A percentile compares a stretch with the other conserved stretches of the same genome.
phyloP scores from a whole-genome alignment of 1,284 basidiomycete genomes.

The Moesziomyces antarcticus region DNA sequence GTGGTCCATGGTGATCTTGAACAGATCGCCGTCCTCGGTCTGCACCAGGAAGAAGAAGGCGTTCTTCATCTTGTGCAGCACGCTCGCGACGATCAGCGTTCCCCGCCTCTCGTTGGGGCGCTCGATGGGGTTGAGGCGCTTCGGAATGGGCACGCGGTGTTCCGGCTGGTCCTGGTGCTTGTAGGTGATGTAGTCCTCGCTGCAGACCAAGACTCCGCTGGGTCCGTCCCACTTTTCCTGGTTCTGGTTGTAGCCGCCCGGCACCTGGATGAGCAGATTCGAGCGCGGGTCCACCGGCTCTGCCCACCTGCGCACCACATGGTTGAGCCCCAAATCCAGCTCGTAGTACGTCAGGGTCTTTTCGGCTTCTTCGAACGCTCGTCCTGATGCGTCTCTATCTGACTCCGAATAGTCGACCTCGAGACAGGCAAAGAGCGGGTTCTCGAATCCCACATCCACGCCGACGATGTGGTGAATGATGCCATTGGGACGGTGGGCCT shows the following conservation, averaged over 20 bases:
- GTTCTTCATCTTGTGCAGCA: conserved; percentile 66
- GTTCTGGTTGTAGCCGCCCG: conserved; percentile 65
- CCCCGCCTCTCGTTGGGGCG: conserved; percentile 48
- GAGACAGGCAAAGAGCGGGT: conserved; percentile 65
- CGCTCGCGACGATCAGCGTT: conserved; percentile 61
- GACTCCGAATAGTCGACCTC: conserved; percentile 66
- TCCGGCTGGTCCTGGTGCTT: conserved; percentile 62
- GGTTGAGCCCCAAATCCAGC: conserved; percentile 67
- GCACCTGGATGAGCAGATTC: conserved; percentile 63
- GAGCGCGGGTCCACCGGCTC: conserved; percentile 60
- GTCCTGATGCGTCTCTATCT: conserved; percentile 63
- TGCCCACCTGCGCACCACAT: conserved; percentile 66
- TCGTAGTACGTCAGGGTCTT: conserved; percentile 67
- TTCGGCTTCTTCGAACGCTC: conserved; percentile 52
- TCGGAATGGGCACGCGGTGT: conserved; percentile 67
- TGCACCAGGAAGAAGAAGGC: conserved; percentile 67
- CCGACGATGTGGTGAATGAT: conserved; percentile 65
- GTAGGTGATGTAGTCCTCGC: conserved; percentile 66
- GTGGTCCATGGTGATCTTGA: conserved; percentile 67
- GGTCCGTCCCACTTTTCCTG: conserved; percentile 66
- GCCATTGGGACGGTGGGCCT: conserved; percentile 60
- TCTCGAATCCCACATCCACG: conserved; percentile 67
- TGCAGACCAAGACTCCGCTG: conserved; percentile 66
- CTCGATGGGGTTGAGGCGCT: conserved; percentile 57
- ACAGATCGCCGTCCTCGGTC: conserved; percentile 65